Conservation (phyloP, 2,329 filamentous ascomycete species). For the Cytospora schulzeri region DNA sequence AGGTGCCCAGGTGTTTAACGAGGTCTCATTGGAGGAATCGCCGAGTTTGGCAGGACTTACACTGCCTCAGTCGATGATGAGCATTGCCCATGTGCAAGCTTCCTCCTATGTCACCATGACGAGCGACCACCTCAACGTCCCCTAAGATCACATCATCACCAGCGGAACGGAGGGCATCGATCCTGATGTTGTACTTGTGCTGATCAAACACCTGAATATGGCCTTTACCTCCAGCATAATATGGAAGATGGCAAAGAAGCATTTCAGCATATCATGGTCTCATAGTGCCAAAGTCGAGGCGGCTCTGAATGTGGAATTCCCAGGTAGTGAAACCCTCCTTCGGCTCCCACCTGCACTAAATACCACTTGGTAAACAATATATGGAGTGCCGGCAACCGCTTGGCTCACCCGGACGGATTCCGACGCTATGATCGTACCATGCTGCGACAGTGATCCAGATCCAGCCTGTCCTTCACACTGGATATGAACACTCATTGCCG, state of each 20-base stretch:
- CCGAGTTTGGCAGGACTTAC: background rate
- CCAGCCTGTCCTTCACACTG: background rate
- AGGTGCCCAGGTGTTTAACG: background rate
- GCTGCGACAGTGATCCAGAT: background rate
- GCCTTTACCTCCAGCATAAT: background rate
- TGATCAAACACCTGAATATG: background rate
- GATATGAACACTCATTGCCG: background rate
- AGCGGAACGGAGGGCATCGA: background rate
- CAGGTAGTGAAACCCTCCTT: background rate
- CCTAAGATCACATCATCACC: background rate
- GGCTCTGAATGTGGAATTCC: no score
- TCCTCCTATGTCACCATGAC: background rate
- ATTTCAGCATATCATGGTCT: background rate
- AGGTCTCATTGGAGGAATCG: slow-evolving; percentile 1
- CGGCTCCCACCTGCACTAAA: slow-evolving; percentile 7
- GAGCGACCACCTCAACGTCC: background rate
- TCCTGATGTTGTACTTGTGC: no score
- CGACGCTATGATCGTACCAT: slow-evolving; percentile 8
- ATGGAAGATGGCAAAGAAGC: background rate
- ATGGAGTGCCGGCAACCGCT: background rate
- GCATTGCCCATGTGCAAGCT: background rate
- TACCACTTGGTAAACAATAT: no score
- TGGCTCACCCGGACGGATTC: background rate
- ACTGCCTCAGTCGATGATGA: background rate
- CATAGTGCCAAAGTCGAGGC: background rate